Evolutionary conservation across 192 early-diverging fungal genomes (phyloP).

Genomic region (Backusella parvicylindrica): DNA sequence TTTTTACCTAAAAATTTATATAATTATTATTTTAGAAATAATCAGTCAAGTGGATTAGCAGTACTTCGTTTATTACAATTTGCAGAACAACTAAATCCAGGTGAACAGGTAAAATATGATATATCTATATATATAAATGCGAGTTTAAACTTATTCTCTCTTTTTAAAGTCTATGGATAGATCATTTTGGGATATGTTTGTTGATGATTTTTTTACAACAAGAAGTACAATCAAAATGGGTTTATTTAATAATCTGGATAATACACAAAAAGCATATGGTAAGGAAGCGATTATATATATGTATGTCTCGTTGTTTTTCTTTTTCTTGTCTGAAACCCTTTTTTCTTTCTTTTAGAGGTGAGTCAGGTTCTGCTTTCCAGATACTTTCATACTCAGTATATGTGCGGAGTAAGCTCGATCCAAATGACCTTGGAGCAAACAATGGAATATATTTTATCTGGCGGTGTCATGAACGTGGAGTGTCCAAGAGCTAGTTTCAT

Average conservation of each 20-base stretch:
- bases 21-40: conserved; percentile 10
- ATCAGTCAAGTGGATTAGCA: conserved; percentile 14
- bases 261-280: not conserved
- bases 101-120: conserved; percentile 13
- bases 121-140: not conserved
- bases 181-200: conserved; percentile 23
- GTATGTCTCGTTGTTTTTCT: not conserved
- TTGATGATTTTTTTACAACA: conserved; percentile 21
- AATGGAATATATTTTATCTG: conserved; percentile 22
- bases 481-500: conserved; percentile 22
- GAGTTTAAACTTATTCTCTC: not conserved
- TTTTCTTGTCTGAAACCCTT: not conserved
- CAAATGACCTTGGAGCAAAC: conserved; percentile 23
- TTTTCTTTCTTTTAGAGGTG: not conserved
- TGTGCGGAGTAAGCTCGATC: conserved; percentile 14
- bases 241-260: not conserved
- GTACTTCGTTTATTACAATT: conserved; percentile 27
- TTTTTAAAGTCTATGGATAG: conserved; percentile 8
- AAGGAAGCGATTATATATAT: no score
- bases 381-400: conserved; percentile 25
- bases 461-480: conserved; percentile 18
- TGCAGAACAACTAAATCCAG: conserved; percentile 26
- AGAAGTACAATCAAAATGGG: conserved; percentile 17
- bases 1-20: not conserved
- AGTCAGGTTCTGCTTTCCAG: conserved; percentile 13